These are phyloP conservation scores for Rhynchosporium graminicola DNA, from an alignment of 2,329 filamentous ascomycete species.

Conservation along the genomic window DNA sequence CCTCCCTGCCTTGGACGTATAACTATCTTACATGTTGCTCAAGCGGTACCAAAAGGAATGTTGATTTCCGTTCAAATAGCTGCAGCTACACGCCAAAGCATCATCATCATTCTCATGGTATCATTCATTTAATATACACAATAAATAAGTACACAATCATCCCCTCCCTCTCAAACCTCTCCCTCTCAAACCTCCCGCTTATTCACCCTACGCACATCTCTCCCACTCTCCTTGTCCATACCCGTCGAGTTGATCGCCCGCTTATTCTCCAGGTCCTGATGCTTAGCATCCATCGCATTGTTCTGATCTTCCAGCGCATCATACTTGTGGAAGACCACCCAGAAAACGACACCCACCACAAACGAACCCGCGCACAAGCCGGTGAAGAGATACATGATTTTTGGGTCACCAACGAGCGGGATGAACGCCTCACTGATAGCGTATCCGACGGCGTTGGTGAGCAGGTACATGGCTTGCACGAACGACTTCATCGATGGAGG, in stretches of 20 bases:
- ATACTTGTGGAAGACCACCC: conserved; percentile 26
- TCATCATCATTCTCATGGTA: no score
- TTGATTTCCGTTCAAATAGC: no score
- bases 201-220: background rate
- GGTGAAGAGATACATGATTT: conserved; percentile 43
- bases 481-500: conserved; percentile 78
- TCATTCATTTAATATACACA: no score
- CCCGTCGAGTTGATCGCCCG: conserved; percentile 8
- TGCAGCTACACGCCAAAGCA: no score
- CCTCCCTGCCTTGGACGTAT: no score
- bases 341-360: conserved; percentile 28
- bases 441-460: conserved; percentile 61
- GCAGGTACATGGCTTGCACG: conserved; percentile 69
- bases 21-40: no score
- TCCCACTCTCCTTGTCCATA: background rate
- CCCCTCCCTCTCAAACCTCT: no score
- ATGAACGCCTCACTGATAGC: conserved; percentile 50
- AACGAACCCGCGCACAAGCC: conserved; percentile 28
- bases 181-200: background rate
- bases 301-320: conserved; percentile 33
- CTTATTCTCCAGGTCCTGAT: conserved; percentile 27
- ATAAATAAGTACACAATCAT: no score
- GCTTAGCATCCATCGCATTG: conserved; percentile 31
- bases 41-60: no score
- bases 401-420: conserved; percentile 47